Percentiles rank a stretch among this genome's conserved stretches.
These are phyloP conservation scores for Sporothrix protearum DNA, from an alignment of 2,329 filamentous ascomycete genomes.

Conservation along the genomic window DNA sequence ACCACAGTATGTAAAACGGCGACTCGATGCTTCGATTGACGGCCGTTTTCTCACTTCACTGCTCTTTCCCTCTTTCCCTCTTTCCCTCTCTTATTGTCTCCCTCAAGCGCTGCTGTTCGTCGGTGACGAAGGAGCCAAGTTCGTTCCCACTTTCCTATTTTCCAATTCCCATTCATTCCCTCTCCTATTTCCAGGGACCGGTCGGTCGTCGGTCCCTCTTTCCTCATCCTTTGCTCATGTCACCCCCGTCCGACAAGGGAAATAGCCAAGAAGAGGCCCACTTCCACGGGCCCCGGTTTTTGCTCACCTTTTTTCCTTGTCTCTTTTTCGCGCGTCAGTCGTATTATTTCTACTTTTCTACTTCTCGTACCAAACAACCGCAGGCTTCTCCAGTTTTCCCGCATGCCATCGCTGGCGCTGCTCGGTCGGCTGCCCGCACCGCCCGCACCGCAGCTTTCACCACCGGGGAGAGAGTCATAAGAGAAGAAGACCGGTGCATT, in stretches of 20 bases:
- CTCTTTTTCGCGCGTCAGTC: not conserved
- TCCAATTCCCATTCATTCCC: not conserved
- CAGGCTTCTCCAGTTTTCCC: conserved; percentile 17
- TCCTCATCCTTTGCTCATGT: not conserved
- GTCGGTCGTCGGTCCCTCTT: conserved; percentile 6
- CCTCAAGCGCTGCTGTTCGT: not conserved
- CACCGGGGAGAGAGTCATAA: not conserved
- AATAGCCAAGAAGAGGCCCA: conserved; percentile 6
- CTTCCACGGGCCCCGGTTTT: conserved; percentile 6
- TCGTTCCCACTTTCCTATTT: conserved; percentile 18
- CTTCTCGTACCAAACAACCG: conserved; percentile 15
- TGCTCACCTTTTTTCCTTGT: not conserved
- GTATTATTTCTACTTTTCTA: conserved; percentile 15
- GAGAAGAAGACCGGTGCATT: not conserved
- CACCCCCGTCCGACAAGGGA: not conserved
- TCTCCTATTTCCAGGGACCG: conserved; percentile 5
- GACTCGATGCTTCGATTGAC: conserved; percentile 7
- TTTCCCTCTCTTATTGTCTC: not conserved
- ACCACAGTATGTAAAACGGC: too few relatives aligned
- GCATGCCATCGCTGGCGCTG: not conserved
- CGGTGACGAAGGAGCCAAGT: conserved; percentile 5
- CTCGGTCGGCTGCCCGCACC: conserved; percentile 13
- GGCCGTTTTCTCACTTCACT: not conserved
- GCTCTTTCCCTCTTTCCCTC: not conserved
- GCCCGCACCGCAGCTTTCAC: conserved; percentile 11